These are phyloP conservation scores for Calcarisporium arbuscula DNA, from an alignment of 2,329 filamentous ascomycete genomes.

Conservation along the genomic window DNA sequence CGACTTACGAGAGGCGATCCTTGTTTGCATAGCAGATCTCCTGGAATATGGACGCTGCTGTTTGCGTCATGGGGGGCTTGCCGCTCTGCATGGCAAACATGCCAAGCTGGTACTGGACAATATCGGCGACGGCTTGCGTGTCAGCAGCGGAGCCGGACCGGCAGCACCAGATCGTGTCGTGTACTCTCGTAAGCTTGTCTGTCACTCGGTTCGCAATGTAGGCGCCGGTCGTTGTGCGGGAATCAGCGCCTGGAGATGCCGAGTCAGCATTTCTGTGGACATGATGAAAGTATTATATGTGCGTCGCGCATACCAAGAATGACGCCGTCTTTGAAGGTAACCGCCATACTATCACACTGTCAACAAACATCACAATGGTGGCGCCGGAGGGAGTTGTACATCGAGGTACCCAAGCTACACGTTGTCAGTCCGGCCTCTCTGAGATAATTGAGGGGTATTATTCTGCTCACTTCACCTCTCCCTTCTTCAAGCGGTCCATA, in stretches of 20 bases:
- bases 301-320: slow-evolving; percentile 61
- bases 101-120: slow-evolving; percentile 92
- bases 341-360: slow-evolving; percentile 70
- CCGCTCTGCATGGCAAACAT: slow-evolving; percentile 88
- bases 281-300: too few species aligned
- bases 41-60: slow-evolving; percentile 92
- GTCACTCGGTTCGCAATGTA: slow-evolving; percentile 99
- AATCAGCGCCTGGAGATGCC: slow-evolving; percentile 66
- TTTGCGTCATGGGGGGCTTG: slow-evolving; percentile 87
- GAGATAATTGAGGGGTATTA: too few species aligned
- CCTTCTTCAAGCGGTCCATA: slow-evolving; percentile 98
- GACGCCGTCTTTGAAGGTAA: slow-evolving; percentile 97
- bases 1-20: slow-evolving; percentile 73
- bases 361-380: slow-evolving; percentile 19
- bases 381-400: slow-evolving; percentile 57
- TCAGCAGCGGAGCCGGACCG: slow-evolving; percentile 95
- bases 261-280: slow-evolving; percentile 10
- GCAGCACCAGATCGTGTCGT: slow-evolving; percentile 99
- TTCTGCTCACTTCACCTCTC: slow-evolving; percentile 89
- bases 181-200: slow-evolving; percentile 96
- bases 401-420: slow-evolving; percentile 85
- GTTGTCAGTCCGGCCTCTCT: too few species aligned
- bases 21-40: slow-evolving; percentile 98
- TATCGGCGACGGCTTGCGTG: slow-evolving; percentile 95
- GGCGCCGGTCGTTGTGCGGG: slow-evolving; percentile 91